phyloP scores from a whole-genome alignment of 768 basidiomycete species.

The Termitomyces sp. region DNA sequence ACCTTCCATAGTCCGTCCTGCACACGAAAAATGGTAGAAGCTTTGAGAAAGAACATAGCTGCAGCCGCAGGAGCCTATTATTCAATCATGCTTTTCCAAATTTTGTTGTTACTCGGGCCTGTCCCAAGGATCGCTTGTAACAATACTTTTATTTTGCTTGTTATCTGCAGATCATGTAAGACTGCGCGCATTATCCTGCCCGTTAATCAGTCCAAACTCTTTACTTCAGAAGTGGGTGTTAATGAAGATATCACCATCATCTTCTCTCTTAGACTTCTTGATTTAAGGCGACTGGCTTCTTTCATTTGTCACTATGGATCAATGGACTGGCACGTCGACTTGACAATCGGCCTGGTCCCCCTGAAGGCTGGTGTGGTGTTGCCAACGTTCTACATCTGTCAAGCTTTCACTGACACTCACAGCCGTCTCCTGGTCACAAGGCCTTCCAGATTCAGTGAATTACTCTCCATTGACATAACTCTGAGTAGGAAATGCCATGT shows the following conservation, averaged over 20 bases:
- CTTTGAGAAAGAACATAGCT: background rate
- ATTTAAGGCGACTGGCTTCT: background rate
- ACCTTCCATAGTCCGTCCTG: constrained; percentile 35
- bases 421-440: constrained; percentile 94
- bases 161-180: background rate
- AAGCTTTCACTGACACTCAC: constrained; percentile 11
- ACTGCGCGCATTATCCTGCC: background rate
- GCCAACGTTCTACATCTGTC: constrained; percentile 25
- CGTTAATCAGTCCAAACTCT: background rate
- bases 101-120: too few species aligned
- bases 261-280: too few species aligned
- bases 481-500: constrained; percentile 46
- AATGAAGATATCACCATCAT: too few species aligned
- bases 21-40: constrained; percentile 42
- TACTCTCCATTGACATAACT: constrained; percentile 89
- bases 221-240: background rate
- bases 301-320: background rate
- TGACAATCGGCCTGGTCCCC: constrained; percentile 34
- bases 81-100: background rate
- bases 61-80: background rate
- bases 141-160: background rate
- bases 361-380: constrained; percentile 85
- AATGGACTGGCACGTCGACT: background rate
- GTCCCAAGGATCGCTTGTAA: background rate
- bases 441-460: constrained; percentile 85